These are phyloP conservation scores for Lactarius sanguifluus DNA, from an alignment of 768 basidiomycete genomes.

Conservation along the genomic window DNA sequence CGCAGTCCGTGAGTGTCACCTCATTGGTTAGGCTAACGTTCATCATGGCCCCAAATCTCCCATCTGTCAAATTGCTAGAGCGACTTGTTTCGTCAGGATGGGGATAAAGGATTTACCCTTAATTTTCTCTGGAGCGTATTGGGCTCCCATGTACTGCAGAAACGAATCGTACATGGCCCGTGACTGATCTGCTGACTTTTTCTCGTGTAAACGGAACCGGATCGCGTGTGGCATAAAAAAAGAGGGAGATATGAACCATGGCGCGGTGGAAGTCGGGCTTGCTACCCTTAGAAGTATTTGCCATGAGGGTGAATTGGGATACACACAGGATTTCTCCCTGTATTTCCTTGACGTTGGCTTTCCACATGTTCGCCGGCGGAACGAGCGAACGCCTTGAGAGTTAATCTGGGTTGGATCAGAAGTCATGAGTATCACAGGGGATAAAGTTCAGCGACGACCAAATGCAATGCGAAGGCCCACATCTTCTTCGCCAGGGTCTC, in stretches of 20 bases:
- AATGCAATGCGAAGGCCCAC: constrained; percentile 41
- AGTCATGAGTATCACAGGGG: constrained; percentile 6
- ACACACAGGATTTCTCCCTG: constrained; percentile 91
- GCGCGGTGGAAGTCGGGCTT: constrained; percentile 93
- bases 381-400: constrained; percentile 72
- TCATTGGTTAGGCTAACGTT: constrained; percentile 84
- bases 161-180: constrained; percentile 70
- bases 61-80: constrained; percentile 52
- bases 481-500: constrained; percentile 79
- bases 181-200: constrained; percentile 65
- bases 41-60: constrained; percentile 98
- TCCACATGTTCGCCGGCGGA: constrained; percentile 75
- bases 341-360: constrained; percentile 81
- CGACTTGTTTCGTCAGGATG: constrained; percentile 19
- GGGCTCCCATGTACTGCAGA: constrained; percentile 59
- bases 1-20: constrained; percentile 42
- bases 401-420: constrained; percentile 47
- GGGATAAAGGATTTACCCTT: constrained; percentile 54
- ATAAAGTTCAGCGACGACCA: neutral
- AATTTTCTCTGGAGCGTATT: constrained; percentile 74
- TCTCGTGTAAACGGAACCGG: constrained; percentile 4
- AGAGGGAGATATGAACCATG: constrained; percentile 56
- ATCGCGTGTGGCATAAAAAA: neutral
- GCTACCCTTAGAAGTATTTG: constrained; percentile 82
- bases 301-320: constrained; percentile 90